These are phyloP conservation scores for Tubosaeta sp. DNA, from an alignment of 768 basidiomycete species.

Conservation along the genomic window DNA sequence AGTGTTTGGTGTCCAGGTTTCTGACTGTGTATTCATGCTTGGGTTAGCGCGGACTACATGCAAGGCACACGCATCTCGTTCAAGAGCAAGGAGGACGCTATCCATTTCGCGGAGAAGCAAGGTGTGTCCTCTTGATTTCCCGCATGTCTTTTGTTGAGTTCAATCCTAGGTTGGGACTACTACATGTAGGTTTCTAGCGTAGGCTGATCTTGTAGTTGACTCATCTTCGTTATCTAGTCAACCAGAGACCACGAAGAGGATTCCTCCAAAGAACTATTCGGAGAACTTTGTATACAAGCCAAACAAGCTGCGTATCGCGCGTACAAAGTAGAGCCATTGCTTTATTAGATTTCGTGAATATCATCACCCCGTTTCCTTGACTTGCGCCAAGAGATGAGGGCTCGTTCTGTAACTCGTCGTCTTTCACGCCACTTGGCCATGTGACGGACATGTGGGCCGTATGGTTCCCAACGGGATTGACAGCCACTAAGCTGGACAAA, in stretches of 20 bases:
- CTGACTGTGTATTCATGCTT: conserved; percentile 1
- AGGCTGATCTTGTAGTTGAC: conserved; percentile 1
- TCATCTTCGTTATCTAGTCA: conserved; percentile 38
- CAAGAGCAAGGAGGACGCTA: conserved; percentile 82
- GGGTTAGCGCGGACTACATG: conserved; percentile 85
- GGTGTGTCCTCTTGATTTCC: conserved; percentile 41
- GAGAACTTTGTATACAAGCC: conserved; percentile 90
- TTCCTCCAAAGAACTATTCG: conserved; percentile 83
- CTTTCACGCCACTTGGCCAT: background rate
- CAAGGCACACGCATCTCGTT: conserved; percentile 85
- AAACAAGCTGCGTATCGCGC: conserved; percentile 72
- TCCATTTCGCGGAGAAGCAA: conserved; percentile 97
- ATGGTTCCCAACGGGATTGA: background rate
- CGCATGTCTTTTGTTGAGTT: background rate
- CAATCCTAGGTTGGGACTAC: conserved; percentile 81
- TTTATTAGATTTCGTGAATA: conserved; percentile 6
- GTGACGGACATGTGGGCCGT: background rate
- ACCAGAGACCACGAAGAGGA: conserved; percentile 54
- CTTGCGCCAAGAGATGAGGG: background rate
- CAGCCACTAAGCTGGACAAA: background rate
- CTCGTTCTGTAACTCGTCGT: background rate
- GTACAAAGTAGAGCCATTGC: conserved; percentile 76
- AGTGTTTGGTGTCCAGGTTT: conserved; percentile 30
- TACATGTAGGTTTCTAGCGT: conserved; percentile 60
- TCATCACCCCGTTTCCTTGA: background rate